Base-by-base conservation (phyloP, 768 basidiomycete species). In the Leccinellum luteum region DNA sequence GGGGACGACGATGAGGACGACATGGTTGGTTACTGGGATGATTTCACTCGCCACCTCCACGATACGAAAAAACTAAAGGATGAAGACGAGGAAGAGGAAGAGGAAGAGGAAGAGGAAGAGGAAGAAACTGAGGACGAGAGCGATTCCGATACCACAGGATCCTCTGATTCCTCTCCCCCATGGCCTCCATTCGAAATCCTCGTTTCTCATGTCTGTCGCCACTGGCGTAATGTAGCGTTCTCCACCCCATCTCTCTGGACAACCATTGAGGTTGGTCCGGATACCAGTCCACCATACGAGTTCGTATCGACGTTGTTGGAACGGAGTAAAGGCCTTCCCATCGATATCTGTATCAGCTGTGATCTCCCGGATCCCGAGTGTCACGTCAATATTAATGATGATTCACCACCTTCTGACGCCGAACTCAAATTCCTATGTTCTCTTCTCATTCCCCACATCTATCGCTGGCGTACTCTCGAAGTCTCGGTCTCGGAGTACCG, bases 201-300 rank as follows among this genome's bases (percentile, higher is more conserved):
- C 61, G 83, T 79, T 14, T 85, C 85, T 17, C 85, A 85, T 62
- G 80, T 86, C 10, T 87, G 85, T 67, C 72, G 64, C 25, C 81
- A 78, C 56, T 87, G 86, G 86, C 82, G 85, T 49, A 72, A 70
- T 34, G 61, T 78, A 2, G 80, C 84, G 3, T 54, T 87, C 28
- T 78, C 78, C 30, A 81, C 80, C 0, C 81, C 84, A 1, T 71
- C 74, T 9, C 75, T 88, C 17, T 89, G 86, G 86, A 81, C 80
- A 12, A 69, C 57, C 30, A 73, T 88, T 44, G 9, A 7, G 1
- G 52, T 71, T 19, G 14, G 23, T 21, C 44, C 49, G 4, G 43
- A 59, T 5, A 70, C 73, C 35, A 74, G 69, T 25, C 70, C 75
- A 3, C 78, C 79, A 2, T 78, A 80, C 54, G 78, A 79, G 10